Evolutionary conservation across 2,329 filamentous ascomycete genomes (phyloP).

Genomic region (Thelonectria blattea): DNA sequence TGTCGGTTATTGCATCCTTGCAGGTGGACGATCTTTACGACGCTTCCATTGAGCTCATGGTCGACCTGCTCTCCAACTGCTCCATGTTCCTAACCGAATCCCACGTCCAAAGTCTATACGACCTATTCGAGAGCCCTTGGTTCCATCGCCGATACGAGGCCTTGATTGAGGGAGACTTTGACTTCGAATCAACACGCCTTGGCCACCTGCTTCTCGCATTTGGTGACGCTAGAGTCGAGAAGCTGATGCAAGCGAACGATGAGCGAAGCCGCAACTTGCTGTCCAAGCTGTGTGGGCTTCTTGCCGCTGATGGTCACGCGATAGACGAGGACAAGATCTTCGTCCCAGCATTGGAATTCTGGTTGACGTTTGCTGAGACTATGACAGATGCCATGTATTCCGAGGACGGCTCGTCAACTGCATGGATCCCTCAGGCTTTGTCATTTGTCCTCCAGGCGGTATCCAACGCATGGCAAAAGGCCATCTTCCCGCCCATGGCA

Average conservation of each 20-base stretch:
- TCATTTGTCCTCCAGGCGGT: constrained; percentile 67
- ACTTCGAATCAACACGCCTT: constrained; percentile 69
- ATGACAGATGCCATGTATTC: constrained; percentile 64
- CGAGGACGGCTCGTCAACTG: constrained; percentile 50
- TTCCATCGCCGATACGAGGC: constrained; percentile 60
- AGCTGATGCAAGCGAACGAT: constrained; percentile 61
- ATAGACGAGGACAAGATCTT: constrained; percentile 78
- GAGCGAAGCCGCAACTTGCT: constrained; percentile 61
- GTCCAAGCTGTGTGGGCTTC: constrained; percentile 65
- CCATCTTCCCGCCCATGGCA: constrained; percentile 67
- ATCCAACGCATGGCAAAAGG: constrained; percentile 71
- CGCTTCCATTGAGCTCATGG: constrained; percentile 67
- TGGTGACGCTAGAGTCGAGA: constrained; percentile 68
- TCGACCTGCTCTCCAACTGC: constrained; percentile 69
- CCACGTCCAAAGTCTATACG: constrained; percentile 63
- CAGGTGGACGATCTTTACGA: constrained; percentile 64
- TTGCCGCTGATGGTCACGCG: constrained; percentile 69
- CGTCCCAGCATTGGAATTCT: constrained; percentile 78
- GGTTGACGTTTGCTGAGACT: constrained; percentile 77
- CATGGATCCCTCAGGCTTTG: constrained; percentile 66
- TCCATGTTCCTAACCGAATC: constrained; percentile 65
- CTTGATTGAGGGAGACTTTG: constrained; percentile 65
- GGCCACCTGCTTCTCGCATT: constrained; percentile 72
- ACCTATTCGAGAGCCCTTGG: constrained; percentile 67
- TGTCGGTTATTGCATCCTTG: constrained; percentile 66